phyloP scores from a whole-genome alignment of 805 yeast genomes.

The Lipomyces starkeyi region DNA sequence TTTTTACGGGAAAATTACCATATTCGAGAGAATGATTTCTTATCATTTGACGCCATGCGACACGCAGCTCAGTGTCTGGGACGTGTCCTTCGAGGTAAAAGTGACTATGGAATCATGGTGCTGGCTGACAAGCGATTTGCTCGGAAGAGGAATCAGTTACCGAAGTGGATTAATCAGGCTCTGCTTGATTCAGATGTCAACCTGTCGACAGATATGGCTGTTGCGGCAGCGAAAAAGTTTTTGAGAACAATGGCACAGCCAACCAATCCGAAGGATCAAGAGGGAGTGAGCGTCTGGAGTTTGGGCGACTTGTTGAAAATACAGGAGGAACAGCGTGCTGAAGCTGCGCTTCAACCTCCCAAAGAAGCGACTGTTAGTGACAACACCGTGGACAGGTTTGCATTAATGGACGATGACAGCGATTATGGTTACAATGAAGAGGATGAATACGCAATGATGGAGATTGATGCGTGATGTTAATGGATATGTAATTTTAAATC shows the following conservation, averaged over 20 bases:
- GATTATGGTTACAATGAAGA: slow-evolving; percentile 21
- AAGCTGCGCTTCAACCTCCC: slow-evolving; percentile 16
- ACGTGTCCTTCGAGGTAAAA: slow-evolving; percentile 95
- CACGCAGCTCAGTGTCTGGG: slow-evolving; percentile 99
- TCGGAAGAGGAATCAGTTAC: slow-evolving; percentile 78
- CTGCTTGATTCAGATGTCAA: slow-evolving; percentile 89
- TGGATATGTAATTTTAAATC: neutral
- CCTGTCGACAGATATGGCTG: slow-evolving; percentile 95
- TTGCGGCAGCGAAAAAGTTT: slow-evolving; percentile 91
- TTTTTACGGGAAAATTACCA: slow-evolving; percentile 91
- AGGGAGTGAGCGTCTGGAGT: slow-evolving; percentile 94
- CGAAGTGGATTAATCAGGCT: slow-evolving; percentile 97
- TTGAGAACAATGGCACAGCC: slow-evolving; percentile 95
- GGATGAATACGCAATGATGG: slow-evolving; percentile 23
- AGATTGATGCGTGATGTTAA: slow-evolving; percentile 5
- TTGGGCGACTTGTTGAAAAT: slow-evolving; percentile 64
- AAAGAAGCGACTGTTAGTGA: slow-evolving; percentile 8
- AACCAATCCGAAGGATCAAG: slow-evolving; percentile 83
- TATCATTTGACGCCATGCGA: slow-evolving; percentile 98
- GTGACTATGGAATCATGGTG: slow-evolving; percentile 98
- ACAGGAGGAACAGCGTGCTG: slow-evolving; percentile 57
- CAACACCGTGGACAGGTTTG: neutral
- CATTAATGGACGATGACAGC: slow-evolving; percentile 11
- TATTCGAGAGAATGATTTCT: slow-evolving; percentile 89
- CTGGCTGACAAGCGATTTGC: slow-evolving; percentile 89